These are phyloP conservation scores for Trichoderma virens DNA, from an alignment of 495 filamentous ascomycete genomes.

Conservation along the genomic window DNA sequence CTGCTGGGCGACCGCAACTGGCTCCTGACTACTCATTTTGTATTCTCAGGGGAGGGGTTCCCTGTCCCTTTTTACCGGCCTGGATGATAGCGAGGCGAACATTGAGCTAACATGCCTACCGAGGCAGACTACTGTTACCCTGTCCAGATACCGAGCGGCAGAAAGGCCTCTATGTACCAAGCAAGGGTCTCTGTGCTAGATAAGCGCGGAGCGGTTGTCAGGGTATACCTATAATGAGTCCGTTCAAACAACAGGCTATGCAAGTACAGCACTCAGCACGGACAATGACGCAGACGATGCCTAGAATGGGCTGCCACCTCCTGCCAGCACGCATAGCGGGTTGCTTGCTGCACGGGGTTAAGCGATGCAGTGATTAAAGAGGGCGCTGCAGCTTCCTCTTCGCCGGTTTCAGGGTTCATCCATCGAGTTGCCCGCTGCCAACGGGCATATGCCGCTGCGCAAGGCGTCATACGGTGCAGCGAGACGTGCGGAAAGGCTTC, in stretches of 20 bases:
- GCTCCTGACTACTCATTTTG: neutral
- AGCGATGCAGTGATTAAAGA: neutral
- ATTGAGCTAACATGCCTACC: neutral
- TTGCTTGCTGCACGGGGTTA: neutral
- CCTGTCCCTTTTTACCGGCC: neutral
- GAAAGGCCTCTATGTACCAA: neutral
- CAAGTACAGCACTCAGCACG: neutral
- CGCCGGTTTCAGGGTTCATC: neutral
- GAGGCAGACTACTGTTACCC: neutral
- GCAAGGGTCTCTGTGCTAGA: neutral
- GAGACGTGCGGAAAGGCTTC: neutral
- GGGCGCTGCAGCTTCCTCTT: neutral
- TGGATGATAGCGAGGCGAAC: neutral
- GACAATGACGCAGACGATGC: neutral
- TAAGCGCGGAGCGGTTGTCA: neutral
- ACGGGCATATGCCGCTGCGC: neutral
- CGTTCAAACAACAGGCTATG: neutral
- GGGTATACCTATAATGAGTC: neutral
- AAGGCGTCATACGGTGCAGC: neutral
- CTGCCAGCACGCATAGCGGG: neutral
- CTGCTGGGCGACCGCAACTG: neutral
- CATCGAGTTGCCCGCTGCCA: neutral
- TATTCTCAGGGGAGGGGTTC: neutral
- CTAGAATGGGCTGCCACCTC: neutral
- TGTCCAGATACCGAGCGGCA: neutral